Conservation (phyloP, 2,329 filamentous ascomycete species). For the Microascus cirrosus region DNA sequence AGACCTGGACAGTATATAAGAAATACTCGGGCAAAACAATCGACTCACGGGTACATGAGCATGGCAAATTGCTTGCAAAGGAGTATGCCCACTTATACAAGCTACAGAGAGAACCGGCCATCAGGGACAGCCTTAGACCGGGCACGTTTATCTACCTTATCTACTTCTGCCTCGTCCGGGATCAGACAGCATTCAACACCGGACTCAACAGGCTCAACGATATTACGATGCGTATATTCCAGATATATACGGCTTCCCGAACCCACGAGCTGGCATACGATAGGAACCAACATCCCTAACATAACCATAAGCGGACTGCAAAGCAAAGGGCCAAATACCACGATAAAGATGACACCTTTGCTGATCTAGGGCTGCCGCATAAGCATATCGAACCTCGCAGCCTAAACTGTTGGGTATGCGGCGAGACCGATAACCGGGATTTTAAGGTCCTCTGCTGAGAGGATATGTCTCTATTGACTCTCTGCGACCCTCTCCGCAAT, state of each 20-base stretch:
- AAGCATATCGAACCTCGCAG: not conserved
- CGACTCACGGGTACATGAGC: not conserved
- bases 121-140: not conserved
- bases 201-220: not conserved
- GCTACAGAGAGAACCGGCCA: not conserved
- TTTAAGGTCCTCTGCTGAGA: not conserved
- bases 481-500: not conserved
- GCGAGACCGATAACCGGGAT: not conserved
- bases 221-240: not conserved
- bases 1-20: not conserved
- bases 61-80: not conserved
- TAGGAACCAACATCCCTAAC: not conserved
- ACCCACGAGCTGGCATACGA: not conserved
- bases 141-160: not conserved
- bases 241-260: not conserved
- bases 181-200: not conserved
- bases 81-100: not conserved
- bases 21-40: not conserved
- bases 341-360: not conserved
- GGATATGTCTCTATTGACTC: not conserved
- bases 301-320: not conserved
- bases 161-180: not conserved
- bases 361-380: not conserved
- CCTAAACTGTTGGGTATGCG: not conserved
- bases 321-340: not conserved